These are phyloP conservation scores for Cryptococcus depauperatus DNA, from an alignment of 1,284 basidiomycete genomes.

Conservation along the genomic window DNA sequence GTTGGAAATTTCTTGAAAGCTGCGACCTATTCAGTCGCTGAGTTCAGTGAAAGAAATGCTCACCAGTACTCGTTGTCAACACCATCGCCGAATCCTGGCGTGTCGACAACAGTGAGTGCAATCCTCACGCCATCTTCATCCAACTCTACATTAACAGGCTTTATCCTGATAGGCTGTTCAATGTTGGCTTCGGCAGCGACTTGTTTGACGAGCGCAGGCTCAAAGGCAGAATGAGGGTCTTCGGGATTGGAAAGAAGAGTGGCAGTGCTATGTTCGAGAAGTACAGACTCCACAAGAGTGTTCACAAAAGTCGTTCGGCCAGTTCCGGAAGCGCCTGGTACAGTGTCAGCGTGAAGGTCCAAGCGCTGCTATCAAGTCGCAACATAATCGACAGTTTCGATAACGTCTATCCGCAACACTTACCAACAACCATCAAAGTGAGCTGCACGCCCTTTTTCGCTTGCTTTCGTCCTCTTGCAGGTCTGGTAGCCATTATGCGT, in stretches of 20 bases:
- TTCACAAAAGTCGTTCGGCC: constrained; percentile 97
- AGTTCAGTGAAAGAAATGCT: constrained; percentile 36
- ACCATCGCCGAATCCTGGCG: constrained; percentile 97
- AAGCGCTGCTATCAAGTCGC: too few relatives aligned
- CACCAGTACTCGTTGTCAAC: constrained; percentile 98
- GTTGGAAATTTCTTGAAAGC: constrained; percentile 92
- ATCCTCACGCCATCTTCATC: constrained; percentile 92
- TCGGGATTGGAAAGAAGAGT: constrained; percentile 44
- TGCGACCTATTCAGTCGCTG: constrained; percentile 35
- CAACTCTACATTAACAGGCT: constrained; percentile 91
- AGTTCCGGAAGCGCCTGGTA: constrained; percentile 80
- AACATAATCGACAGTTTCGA: too few relatives aligned
- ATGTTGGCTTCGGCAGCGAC: constrained; percentile 71
- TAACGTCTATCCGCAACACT: too few relatives aligned
- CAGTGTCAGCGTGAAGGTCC: background rate
- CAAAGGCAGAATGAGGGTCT: constrained; percentile 70
- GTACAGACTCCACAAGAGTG: constrained; percentile 90
- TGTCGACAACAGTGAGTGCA: constrained; percentile 95
- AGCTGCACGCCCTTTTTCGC: constrained; percentile 97
- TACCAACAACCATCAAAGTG: constrained; percentile 90
- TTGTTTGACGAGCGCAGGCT: constrained; percentile 48
- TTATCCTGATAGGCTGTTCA: constrained; percentile 92
- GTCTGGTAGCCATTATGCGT: constrained; percentile 50
- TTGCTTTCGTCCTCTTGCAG: constrained; percentile 77
- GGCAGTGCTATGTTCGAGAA: constrained; percentile 52